Evolutionary conservation across 805 yeast genomes (phyloP), one percentile per base, ranked within the genome.

Genomic region (Diddensiella caesifluorescens): DNA sequence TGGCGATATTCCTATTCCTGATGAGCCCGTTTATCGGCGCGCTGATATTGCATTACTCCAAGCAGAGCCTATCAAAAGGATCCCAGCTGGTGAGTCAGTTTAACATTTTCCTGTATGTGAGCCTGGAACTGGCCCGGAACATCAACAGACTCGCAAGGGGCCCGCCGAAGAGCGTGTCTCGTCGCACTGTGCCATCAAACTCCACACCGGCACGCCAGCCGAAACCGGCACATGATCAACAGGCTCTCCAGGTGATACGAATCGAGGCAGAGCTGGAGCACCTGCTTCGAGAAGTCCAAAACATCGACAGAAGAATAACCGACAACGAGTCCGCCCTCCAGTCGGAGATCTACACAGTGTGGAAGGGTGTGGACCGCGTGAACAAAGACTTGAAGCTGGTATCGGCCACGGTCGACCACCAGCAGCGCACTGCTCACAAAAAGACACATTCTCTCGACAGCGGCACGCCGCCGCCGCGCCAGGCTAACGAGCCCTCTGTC

Each of bases 1-100:
- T 26, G 7, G 41, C 51, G 18, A 19, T 50, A 35, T 4, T 44
- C 13, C 22, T 51, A 12, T 44, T 45, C 26, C 37, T 53, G 5
- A 30, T 27, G 2, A 32, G 53, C 16, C 57, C 55, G 23, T 27
- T 52, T 15, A 9, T 48, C 2, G 56, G 57, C 5, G 57, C 50
- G 6, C 22, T 31, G 10, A 27, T 50, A 5, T 35, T 53, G 18
- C 41, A 48, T 26, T 36, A 20, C 25, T 34, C 55, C 9, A 33
- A 51, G 35, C 31, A 37, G 16, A 29, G 33, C 26, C 40, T 53
- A 15, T 49, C 53, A 9, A 33, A 40, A 7, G 55, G 54, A 31
- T 35, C 53, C 5, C 25, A 21, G n/a, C 44, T 53, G 18, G 42
- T 49, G 13, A 41, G 44, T 19, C 39, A 47, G 20, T 45, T 53